Percentiles rank a stretch among this genome's conserved stretches.
These are phyloP conservation scores for Vicia sativa DNA, from an alignment of 306 rosid genomes.

Conservation along the genomic window DNA sequence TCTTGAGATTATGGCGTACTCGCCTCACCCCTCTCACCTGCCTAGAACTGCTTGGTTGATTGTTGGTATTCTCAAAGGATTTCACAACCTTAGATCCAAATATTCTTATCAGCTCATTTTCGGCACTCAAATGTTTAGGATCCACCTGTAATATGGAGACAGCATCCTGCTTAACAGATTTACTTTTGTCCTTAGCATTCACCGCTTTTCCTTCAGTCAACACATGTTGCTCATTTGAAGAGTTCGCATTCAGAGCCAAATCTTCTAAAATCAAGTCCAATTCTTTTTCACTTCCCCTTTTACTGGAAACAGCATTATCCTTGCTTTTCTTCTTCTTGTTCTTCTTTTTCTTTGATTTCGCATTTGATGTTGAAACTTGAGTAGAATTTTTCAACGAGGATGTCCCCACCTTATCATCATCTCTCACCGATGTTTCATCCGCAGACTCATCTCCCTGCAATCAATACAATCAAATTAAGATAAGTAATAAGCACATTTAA, in stretches of 20 bases:
- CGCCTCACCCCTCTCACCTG: constrained; percentile 80
- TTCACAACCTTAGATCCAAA: constrained; percentile 96
- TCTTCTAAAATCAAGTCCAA: constrained; percentile 65
- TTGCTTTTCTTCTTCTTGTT: constrained; percentile 72
- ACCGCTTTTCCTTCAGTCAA: constrained; percentile 41
- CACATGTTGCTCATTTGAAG: constrained; percentile 35
- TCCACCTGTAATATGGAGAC: constrained; percentile 64
- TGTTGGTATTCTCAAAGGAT: constrained; percentile 77
- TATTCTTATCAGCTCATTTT: constrained; percentile 83
- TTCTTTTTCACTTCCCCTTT: constrained; percentile 49
- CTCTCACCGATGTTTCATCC: constrained; percentile 28
- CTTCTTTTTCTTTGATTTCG: constrained; percentile 85
- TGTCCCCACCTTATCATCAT: constrained; percentile 37
- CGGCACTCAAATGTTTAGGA: constrained; percentile 86
- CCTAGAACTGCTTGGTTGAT: constrained; percentile 82
- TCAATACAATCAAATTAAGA: constrained; percentile 22
- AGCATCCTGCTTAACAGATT: constrained; percentile 44
- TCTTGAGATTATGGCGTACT: constrained; percentile 59
- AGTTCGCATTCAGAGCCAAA: constrained; percentile 48
- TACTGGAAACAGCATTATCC: constrained; percentile 51
- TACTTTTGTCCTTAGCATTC: constrained; percentile 39
- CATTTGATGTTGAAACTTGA: constrained; percentile 48
- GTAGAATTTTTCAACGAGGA: constrained; percentile 37
- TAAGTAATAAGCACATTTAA: constrained; percentile 12
- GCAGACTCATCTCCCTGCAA: constrained; percentile 55